A percentile compares a stretch with the other conserved stretches of the same genome.
Conservation (phyloP, 2,329 filamentous ascomycete species). For the Xylaria sp. region DNA sequence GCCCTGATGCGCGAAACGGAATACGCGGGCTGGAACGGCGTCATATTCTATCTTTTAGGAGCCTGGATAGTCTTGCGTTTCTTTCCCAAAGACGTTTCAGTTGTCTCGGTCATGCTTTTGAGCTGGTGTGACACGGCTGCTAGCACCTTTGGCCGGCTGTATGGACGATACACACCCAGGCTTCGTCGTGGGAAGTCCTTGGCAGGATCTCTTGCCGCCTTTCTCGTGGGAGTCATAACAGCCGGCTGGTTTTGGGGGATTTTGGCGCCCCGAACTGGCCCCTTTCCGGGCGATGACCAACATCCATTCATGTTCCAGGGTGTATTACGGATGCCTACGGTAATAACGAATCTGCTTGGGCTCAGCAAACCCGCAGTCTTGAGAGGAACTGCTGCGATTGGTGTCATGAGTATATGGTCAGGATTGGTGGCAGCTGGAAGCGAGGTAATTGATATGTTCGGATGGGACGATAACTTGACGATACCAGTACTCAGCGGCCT, state of each 20-base stretch:
- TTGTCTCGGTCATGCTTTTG: constrained; percentile 88
- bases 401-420: constrained; percentile 84
- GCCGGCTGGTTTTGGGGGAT: constrained; percentile 90
- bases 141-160: constrained; percentile 90
- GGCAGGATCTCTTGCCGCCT: constrained; percentile 87
- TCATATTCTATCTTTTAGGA: constrained; percentile 95
- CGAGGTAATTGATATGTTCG: constrained; percentile 90
- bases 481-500: constrained; percentile 92
- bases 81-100: constrained; percentile 92
- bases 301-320: constrained; percentile 86
- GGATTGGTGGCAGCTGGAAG: constrained; percentile 90
- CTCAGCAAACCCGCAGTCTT: constrained; percentile 69
- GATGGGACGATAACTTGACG: constrained; percentile 97
- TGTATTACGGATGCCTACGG: constrained; percentile 73
- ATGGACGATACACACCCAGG: constrained; percentile 87
- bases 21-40: constrained; percentile 92
- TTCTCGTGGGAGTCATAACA: constrained; percentile 82
- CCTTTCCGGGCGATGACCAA: constrained; percentile 74
- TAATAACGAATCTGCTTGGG: constrained; percentile 69
- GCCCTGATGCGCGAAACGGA: constrained; percentile 98
- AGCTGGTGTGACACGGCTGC: constrained; percentile 99
- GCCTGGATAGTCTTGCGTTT: constrained; percentile 86
- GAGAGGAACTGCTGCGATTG: constrained; percentile 77
- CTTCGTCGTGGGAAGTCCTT: constrained; percentile 90
- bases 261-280: constrained; percentile 75